These are phyloP conservation scores for Rhodotorula sp. DNA, from an alignment of 1,284 basidiomycete genomes.

Conservation along the genomic window DNA sequence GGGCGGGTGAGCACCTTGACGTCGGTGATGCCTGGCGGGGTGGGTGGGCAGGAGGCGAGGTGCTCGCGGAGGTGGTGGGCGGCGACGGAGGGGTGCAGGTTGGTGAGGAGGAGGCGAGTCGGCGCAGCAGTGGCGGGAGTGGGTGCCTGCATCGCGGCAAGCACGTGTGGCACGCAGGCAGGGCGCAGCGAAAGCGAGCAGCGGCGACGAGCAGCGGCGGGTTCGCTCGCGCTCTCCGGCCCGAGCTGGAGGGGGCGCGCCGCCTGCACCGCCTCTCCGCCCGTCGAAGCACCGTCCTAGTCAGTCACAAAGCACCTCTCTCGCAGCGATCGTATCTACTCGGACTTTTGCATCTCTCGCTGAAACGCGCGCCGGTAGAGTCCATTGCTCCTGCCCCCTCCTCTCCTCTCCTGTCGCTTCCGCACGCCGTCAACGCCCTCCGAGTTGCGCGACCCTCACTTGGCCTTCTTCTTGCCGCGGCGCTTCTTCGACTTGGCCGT, in stretches of 20 bases:
- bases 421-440: too few relatives aligned
- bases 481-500: slow-evolving; percentile 11
- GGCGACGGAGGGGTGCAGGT: slow-evolving; percentile 75
- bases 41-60: slow-evolving; percentile 58
- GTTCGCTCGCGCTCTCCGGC: too few relatives aligned
- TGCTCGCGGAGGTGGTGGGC: slow-evolving; percentile 68
- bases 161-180: not conserved
- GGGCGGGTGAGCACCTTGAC: slow-evolving; percentile 75
- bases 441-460: not conserved
- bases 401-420: too few relatives aligned
- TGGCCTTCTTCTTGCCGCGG: slow-evolving; percentile 25
- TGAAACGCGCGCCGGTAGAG: too few relatives aligned
- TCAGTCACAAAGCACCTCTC: too few relatives aligned
- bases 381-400: too few relatives aligned
- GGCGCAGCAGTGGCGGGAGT: not conserved
- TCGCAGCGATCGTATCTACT: too few relatives aligned
- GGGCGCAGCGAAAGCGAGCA: not conserved
- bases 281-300: not conserved
- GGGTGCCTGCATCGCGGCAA: not conserved
- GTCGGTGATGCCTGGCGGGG: slow-evolving; percentile 71
- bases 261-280: not conserved
- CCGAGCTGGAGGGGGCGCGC: too few relatives aligned
- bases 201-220: too few relatives aligned
- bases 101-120: slow-evolving; percentile 84
- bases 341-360: too few relatives aligned